Base-by-base conservation (phyloP, 2,329 filamentous ascomycete genomes). In the Cercospora janseana region DNA sequence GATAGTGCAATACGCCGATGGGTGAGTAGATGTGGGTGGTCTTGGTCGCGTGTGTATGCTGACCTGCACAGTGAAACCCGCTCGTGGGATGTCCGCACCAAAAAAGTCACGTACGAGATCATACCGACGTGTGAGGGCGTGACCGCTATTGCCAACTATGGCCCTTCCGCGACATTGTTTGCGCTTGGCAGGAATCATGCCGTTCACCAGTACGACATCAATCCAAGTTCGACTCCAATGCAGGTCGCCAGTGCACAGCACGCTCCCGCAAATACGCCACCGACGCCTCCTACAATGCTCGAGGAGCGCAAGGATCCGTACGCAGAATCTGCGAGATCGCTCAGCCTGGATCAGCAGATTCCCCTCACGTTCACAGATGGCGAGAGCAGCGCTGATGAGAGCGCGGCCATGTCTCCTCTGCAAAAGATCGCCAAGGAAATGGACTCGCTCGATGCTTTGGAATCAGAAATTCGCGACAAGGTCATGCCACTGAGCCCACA, bases 21-120 rank as follows among this genome's bases (percentile, higher is more conserved):
- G 85, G 91, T 95, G 77, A 74, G 88, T 81, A 47, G 27, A 24
- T 10, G 6, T 18, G 49, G 45, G 27, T 4, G 26, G 20, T 37
- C 18, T n/a, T 26, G n/a, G 7, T 7, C n/a, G 32, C 4, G 21
- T 46, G n/a, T n/a, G n/a, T n/a, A 27, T 24, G 34, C 46, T 54
- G 40, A 49, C 18, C 20, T 13, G 15, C 3, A 57, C 55, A 75
- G 91, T 48, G 87, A 95, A 77, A 95, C 91, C 28, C 84, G 88
- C 62, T 86, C 90, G 51, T 98, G 93, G 92, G 93, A 98, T 75
- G 93, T 98, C 35, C 82, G 91, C 57, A 98, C 93, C n/a, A 97
- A 97, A 68, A 86, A 95, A 65, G 90, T 98, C 60, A 91, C 89
- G 3, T 94, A 84, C 69, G 91, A 96, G 63, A 79, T 81, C 51